Base-by-base conservation (phyloP, 352 stramenopile species). In the Phytopythium cucurbitacearum region DNA sequence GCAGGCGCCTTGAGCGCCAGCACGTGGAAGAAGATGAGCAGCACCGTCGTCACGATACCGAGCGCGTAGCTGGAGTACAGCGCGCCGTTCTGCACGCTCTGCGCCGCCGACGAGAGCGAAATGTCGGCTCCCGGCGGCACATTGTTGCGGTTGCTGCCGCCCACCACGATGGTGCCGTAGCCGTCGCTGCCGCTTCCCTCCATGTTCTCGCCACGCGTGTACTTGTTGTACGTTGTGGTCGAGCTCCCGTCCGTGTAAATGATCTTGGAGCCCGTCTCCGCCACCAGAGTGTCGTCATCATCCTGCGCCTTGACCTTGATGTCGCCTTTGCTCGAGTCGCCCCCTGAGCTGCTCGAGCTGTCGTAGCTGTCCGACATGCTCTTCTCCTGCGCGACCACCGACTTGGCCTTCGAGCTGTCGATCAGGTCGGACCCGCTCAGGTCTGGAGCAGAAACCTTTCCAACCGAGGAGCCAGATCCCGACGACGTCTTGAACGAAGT, bases 1-100 rank as follows among this genome's bases (percentile, higher is more conserved):
- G 21, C 28, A 2, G 79, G 73, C 0, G 65, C 62, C 21, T 71
- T 62, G 35, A 87, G 62, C 43, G 76, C 65, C 15, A 90, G 51
- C 8, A 84, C 8, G 40, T 88, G 76, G 59, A 76, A 84, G 36
- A 85, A 65, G n/a, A 84, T 48, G 16, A 90, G 60, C 48, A 90
- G 39, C 21, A 72, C 53, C 11, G 59, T 62, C 8, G 70, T 71
- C 34, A 80, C 62, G 36, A 84, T 67, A 5, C 71, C 62, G 28
- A 90, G 69, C 3, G 69, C 70, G 40, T 76, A 85, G 50, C 65
- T 74, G 4, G 60, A 56, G 42, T 76, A 79, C 7, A 78, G 62
- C 39, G 87, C 60, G 28, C 65, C 71, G n/a, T 84, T 73, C 44
- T 87, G 69, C 7, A 69, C 53, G 36, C 73, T 53, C 40, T 78